A percentile compares a stretch with the other conserved stretches of the same genome.
Conservation (phyloP, 2,329 filamentous ascomycete genomes). For the Stagonosporopsis cucurbitacearum region DNA sequence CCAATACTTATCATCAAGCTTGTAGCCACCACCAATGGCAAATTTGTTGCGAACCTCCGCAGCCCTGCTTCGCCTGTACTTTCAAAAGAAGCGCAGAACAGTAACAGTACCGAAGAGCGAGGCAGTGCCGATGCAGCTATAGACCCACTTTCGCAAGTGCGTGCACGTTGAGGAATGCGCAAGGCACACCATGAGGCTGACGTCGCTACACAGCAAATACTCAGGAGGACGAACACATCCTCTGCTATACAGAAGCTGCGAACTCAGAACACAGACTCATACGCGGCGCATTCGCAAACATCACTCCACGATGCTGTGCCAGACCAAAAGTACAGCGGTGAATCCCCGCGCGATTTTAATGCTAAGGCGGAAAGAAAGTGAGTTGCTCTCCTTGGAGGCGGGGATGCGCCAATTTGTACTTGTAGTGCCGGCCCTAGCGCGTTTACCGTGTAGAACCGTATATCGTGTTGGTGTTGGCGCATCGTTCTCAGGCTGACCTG, state of each 20-base stretch:
- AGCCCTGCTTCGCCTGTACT: slow-evolving; percentile 30
- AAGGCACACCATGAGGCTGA: slow-evolving; percentile 22
- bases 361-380: slow-evolving; percentile 48
- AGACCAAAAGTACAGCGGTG: slow-evolving; percentile 40
- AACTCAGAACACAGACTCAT: slow-evolving; percentile 51
- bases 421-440: neutral
- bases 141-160: slow-evolving; percentile 72
- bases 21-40: slow-evolving; percentile 37
- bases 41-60: slow-evolving; percentile 36
- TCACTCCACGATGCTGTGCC: slow-evolving; percentile 59
- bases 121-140: slow-evolving; percentile 55
- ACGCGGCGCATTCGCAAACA: slow-evolving; percentile 35
- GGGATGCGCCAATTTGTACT: neutral
- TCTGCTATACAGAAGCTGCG: slow-evolving; percentile 64
- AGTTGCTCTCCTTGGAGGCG: slow-evolving; percentile 21
- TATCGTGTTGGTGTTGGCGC: slow-evolving; percentile 13
- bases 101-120: slow-evolving; percentile 22
- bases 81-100: slow-evolving; percentile 31
- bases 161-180: slow-evolving; percentile 31
- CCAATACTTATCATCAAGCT: slow-evolving; percentile 26
- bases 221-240: slow-evolving; percentile 71
- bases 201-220: slow-evolving; percentile 55
- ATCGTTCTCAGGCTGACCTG: slow-evolving; percentile 2
- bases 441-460: slow-evolving; percentile 18
- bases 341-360: slow-evolving; percentile 32